phyloP scores from a whole-genome alignment of 2,329 filamentous ascomycete species.

The Ophiostoma sp. region DNA sequence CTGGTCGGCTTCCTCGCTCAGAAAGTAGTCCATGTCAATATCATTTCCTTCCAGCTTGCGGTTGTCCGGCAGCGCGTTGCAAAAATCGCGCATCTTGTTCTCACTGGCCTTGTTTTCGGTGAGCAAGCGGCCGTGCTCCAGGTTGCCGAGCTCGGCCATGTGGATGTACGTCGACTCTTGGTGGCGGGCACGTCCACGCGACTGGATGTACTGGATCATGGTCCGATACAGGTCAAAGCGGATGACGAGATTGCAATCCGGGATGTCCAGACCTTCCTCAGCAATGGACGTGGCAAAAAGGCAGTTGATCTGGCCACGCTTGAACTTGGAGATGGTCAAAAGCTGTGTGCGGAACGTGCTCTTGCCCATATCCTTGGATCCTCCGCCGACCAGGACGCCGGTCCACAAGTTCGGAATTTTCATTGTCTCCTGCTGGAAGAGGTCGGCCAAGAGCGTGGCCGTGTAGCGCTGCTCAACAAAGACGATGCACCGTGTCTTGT shows the following conservation, averaged over 20 bases:
- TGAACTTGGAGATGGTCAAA: slow-evolving; percentile 66
- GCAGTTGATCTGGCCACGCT: slow-evolving; percentile 60
- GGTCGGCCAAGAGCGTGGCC: slow-evolving; percentile 68
- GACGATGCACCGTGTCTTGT: slow-evolving; percentile 69
- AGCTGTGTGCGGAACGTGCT: slow-evolving; percentile 62
- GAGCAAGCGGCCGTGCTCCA: slow-evolving; percentile 57
- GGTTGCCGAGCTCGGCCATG: slow-evolving; percentile 75
- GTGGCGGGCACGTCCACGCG: slow-evolving; percentile 80
- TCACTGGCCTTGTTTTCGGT: slow-evolving; percentile 63
- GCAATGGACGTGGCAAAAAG: slow-evolving; percentile 67
- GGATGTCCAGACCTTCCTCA: slow-evolving; percentile 68
- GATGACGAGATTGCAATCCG: slow-evolving; percentile 66
- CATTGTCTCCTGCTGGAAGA: slow-evolving; percentile 61
- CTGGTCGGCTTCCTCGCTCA: slow-evolving; percentile 51
- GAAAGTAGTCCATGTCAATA: slow-evolving; percentile 55
- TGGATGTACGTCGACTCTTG: slow-evolving; percentile 76
- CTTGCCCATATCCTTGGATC: slow-evolving; percentile 25
- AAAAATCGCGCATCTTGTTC: slow-evolving; percentile 70
- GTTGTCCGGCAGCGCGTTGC: slow-evolving; percentile 70
- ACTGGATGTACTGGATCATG: slow-evolving; percentile 94
- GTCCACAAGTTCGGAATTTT: slow-evolving; percentile 59
- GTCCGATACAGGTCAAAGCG: slow-evolving; percentile 87
- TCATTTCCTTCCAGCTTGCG: slow-evolving; percentile 65
- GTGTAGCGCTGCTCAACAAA: slow-evolving; percentile 82
- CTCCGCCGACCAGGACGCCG: slow-evolving; percentile 53